These are phyloP conservation scores for Stephania yunnanensis DNA, from an alignment of 164 flowering plant species.

Conservation along the genomic window DNA sequence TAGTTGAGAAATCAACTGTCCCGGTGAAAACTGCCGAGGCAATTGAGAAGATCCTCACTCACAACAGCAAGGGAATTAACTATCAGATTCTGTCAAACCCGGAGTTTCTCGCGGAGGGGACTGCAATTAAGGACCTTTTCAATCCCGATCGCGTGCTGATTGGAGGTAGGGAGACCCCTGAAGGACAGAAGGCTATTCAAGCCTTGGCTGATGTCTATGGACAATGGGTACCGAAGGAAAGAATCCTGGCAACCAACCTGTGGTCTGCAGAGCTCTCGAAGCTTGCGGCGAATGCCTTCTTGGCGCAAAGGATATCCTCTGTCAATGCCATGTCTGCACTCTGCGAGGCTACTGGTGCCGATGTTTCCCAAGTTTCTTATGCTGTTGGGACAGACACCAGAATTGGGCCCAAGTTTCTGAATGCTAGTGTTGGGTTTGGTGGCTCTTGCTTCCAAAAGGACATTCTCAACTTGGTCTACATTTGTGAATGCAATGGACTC, in stretches of 20 bases:
- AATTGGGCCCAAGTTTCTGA: slow-evolving; percentile 48
- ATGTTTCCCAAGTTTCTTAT: slow-evolving; percentile 34
- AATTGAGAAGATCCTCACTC: slow-evolving; percentile 54
- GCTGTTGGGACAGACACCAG: slow-evolving; percentile 25
- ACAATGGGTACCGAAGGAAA: slow-evolving; percentile 13
- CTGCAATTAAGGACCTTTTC: slow-evolving; percentile 52
- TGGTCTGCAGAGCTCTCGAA: slow-evolving; percentile 27
- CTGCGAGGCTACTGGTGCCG: slow-evolving; percentile 11
- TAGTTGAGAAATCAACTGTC: slow-evolving; percentile 43
- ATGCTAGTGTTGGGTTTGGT: slow-evolving; percentile 44
- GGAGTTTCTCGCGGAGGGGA: slow-evolving; percentile 26
- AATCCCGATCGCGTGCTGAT: slow-evolving; percentile 60
- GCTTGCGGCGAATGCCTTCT: slow-evolving; percentile 59
- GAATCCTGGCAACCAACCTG: slow-evolving; percentile 13
- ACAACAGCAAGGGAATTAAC: slow-evolving; percentile 35
- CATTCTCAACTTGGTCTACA: slow-evolving; percentile 47
- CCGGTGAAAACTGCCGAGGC: slow-evolving; percentile 52
- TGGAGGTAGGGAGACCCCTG: slow-evolving; percentile 63
- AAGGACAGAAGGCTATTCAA: slow-evolving; percentile 43
- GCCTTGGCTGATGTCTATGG: slow-evolving; percentile 49
- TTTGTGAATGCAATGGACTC: slow-evolving; percentile 52
- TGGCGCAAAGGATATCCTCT: slow-evolving; percentile 59
- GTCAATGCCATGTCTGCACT: slow-evolving; percentile 62
- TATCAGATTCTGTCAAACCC: slow-evolving; percentile 16
- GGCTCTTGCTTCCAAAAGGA: slow-evolving; percentile 52